Base-by-base conservation (phyloP, 257 asterid species). In the Parsonsia alboflavescens region DNA sequence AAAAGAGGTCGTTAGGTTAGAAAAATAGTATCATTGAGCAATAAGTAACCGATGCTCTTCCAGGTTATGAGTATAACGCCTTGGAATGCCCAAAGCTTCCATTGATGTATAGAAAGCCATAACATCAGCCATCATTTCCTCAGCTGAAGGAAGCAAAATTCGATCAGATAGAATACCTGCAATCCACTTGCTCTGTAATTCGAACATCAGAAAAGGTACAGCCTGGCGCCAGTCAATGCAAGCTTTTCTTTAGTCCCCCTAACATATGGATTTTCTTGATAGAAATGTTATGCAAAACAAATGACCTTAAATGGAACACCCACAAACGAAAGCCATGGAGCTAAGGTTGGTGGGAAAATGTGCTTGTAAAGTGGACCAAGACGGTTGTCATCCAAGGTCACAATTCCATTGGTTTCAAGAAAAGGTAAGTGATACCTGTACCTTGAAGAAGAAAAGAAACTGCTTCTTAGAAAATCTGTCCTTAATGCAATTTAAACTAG, bases 251-350 rank as follows among this genome's bases (percentile, higher is more conserved):
- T 42, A 30, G 28, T 71, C 39, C 39, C 39, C 39, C 39, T 33
- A 33, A 1, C 72, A 56, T 26, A 54, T 45, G 42, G 33, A 30
- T 33, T 33, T 41, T 15, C 12, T 30, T 41, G 41, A 63, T 28
- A 1, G 67, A 42, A 52, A 49, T 19, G 42, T 10, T 45, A 16
- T 49, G 36, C 21, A 8, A 42, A 58, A 12, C 15, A 56, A 44
- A 74, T 21, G 72, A 91, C 99, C 99, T 90, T 94, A 97, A 97
- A 90, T 17, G 99, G 96, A 83, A 94, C 70, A 69, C 99, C 99
- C 69, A 94, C 92, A 80, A 92, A 94, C 45, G 99, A 94, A 77
- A 92, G 92, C 80, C 90, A 73, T 28, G 98, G 98, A 26, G 96
- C 97, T 64, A 88, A 76, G 45, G 87, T 65, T 1, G 98, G 99